Evolutionary conservation across 768 basidiomycete species (phyloP).

Genomic region (Rossbeevera mucosa): DNA sequence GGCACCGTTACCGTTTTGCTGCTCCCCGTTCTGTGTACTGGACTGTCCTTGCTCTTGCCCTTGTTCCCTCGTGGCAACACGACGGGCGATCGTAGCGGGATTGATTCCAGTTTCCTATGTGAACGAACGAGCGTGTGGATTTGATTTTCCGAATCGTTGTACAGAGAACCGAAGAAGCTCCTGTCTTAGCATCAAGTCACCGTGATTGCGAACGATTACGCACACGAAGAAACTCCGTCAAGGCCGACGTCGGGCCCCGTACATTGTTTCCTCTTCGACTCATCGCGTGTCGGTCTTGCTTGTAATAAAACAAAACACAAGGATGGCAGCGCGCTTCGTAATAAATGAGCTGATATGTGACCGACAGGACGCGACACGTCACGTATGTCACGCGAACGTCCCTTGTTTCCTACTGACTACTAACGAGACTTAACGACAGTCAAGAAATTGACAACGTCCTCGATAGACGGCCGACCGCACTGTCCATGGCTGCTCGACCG

Average conservation of each 20-base stretch:
- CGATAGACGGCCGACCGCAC: slow-evolving; percentile 8
- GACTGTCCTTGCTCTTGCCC: slow-evolving; percentile 35
- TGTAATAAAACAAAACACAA: slow-evolving; percentile 7
- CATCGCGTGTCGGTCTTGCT: slow-evolving; percentile 19
- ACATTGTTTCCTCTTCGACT: slow-evolving; percentile 49
- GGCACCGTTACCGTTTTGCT: slow-evolving; percentile 10
- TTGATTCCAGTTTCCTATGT: slow-evolving; percentile 51
- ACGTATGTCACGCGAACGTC: background rate
- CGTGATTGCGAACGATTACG: slow-evolving; percentile 11
- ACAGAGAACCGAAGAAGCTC: background rate
- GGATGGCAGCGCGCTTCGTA: background rate
- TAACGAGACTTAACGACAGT: background rate
- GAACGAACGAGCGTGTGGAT: background rate
- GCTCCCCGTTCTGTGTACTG: slow-evolving; percentile 5
- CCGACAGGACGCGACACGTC: background rate
- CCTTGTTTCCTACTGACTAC: background rate
- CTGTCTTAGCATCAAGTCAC: background rate
- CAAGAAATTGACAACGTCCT: slow-evolving; percentile 21
- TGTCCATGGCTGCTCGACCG: background rate
- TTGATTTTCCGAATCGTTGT: slow-evolving; percentile 14
- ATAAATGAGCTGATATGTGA: background rate
- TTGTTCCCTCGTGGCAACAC: slow-evolving; percentile 30
- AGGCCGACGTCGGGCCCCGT: slow-evolving; percentile 75
- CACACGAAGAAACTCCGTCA: slow-evolving; percentile 78
- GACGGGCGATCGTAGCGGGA: slow-evolving; percentile 36